phyloP scores from a whole-genome alignment of 768 basidiomycete genomes.

The Lactifluus subvellereus region DNA sequence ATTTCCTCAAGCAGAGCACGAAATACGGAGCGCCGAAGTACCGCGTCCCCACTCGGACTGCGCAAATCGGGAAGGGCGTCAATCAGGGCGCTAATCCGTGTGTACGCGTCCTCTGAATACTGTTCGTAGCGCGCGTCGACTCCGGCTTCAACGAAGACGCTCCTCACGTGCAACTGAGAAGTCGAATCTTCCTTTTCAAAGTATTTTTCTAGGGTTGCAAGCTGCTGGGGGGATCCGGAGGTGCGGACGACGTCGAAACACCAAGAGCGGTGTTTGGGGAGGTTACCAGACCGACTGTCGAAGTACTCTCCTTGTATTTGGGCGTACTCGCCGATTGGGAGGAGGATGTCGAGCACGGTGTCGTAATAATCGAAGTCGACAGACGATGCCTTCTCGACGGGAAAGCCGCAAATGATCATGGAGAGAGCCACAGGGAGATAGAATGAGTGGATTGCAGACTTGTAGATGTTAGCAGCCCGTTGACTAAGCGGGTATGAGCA shows the following conservation, averaged over 20 bases:
- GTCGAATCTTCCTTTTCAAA: slow-evolving; percentile 55
- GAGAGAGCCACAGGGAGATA: slow-evolving; percentile 96
- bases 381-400: slow-evolving; percentile 39
- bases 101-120: slow-evolving; percentile 77
- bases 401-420: slow-evolving; percentile 69
- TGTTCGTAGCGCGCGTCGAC: slow-evolving; percentile 59
- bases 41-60: slow-evolving; percentile 32
- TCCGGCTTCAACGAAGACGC: slow-evolving; percentile 64
- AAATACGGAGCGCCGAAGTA: slow-evolving; percentile 64
- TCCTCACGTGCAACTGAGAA: slow-evolving; percentile 56
- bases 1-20: slow-evolving; percentile 85
- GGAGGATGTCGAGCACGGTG: slow-evolving; percentile 68
- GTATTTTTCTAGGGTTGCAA: slow-evolving; percentile 51
- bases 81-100: slow-evolving; percentile 61
- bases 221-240: slow-evolving; percentile 48
- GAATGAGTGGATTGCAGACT: slow-evolving; percentile 97
- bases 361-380: slow-evolving; percentile 56
- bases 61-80: slow-evolving; percentile 59
- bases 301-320: slow-evolving; percentile 92
- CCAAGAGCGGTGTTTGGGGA: slow-evolving; percentile 99
- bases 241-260: slow-evolving; percentile 80
- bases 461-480: slow-evolving; percentile 89
- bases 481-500: slow-evolving; percentile 46
- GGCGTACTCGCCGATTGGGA: slow-evolving; percentile 96
- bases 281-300: slow-evolving; percentile 80